Percentiles rank a stretch among this genome's conserved stretches.
Conservation (phyloP, 164 flowering plant species). For the Taxillus chinensis region DNA sequence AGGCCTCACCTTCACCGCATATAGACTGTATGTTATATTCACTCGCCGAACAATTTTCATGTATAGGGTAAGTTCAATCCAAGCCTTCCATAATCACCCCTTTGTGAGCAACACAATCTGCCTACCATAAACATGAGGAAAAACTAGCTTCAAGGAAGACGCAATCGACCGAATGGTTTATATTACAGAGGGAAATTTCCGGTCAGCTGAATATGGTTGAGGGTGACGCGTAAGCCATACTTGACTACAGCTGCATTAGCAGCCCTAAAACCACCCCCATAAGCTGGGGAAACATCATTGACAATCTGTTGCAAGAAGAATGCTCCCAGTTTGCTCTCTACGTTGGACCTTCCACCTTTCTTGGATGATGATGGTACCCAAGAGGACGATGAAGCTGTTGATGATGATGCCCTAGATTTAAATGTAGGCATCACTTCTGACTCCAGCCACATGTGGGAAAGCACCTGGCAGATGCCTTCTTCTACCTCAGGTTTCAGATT, state of each 20-base stretch:
- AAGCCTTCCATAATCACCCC: no score
- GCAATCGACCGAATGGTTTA: not conserved
- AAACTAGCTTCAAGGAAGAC: no score
- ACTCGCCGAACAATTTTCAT: no score
- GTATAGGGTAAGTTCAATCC: no score
- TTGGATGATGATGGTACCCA: conserved; percentile 51
- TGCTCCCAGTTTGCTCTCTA: conserved; percentile 70
- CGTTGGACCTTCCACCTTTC: conserved; percentile 61
- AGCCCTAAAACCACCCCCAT: conserved; percentile 81
- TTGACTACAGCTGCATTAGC: conserved; percentile 76
- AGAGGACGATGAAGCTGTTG: conserved; percentile 39
- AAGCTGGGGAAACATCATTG: conserved; percentile 77
- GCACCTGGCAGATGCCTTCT: conserved; percentile 93
- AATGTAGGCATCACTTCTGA: conserved; percentile 68
- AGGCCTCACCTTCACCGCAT: no score
- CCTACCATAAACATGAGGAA: no score
- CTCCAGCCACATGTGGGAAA: conserved; percentile 94
- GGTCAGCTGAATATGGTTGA: conserved; percentile 68
- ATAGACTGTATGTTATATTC: no score
- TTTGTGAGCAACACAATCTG: no score
- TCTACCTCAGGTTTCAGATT: conserved; percentile 78
- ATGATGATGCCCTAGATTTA: conserved; percentile 49
- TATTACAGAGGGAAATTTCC: conserved; percentile 51
- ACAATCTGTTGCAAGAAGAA: conserved; percentile 88
- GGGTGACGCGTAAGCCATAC: conserved; percentile 71